These are phyloP conservation scores for Ilyonectria destructans DNA, from an alignment of 2,329 filamentous ascomycete species.

Conservation along the genomic window DNA sequence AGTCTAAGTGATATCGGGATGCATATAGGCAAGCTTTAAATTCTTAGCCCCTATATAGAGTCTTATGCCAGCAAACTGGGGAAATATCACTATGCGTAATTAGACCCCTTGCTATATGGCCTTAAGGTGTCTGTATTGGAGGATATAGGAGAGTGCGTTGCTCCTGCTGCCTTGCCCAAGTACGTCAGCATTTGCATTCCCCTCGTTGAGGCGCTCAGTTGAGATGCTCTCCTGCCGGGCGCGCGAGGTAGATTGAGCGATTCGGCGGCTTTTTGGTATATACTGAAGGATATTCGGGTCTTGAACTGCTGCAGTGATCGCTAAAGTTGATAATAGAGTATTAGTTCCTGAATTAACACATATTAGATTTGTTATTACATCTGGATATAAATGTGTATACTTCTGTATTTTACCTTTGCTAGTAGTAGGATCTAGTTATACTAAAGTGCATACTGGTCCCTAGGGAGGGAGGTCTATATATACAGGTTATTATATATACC, in stretches of 20 bases:
- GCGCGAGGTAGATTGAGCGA: slow-evolving; percentile 12
- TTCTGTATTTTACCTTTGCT: too few species aligned
- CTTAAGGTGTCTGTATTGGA: slow-evolving; percentile 11
- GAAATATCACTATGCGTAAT: slow-evolving; percentile 8
- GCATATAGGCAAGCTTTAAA: slow-evolving; percentile 7
- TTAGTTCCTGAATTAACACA: too few species aligned
- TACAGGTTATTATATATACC: slow-evolving; percentile 1
- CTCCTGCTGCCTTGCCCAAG: slow-evolving; percentile 13
- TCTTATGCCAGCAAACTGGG: slow-evolving; percentile 17
- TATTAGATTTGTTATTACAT: too few species aligned
- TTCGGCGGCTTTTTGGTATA: slow-evolving; percentile 15
- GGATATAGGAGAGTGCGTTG: slow-evolving; percentile 20
- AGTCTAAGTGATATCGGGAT: slow-evolving; percentile 5
- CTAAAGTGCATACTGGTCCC: neutral
- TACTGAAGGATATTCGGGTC: slow-evolving; percentile 17
- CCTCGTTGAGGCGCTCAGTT: slow-evolving; percentile 5
- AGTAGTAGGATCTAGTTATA: slow-evolving; percentile 14
- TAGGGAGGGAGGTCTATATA: too few species aligned
- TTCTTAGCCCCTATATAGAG: too few species aligned
- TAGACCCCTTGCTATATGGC: slow-evolving; percentile 18
- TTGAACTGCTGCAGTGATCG: slow-evolving; percentile 13
- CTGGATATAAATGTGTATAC: too few species aligned
- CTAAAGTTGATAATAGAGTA: too few species aligned
- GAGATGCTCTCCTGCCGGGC: slow-evolving; percentile 18
- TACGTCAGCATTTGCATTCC: slow-evolving; percentile 10